Evolutionary conservation across 148 eudicot species (phyloP), one percentile per base, ranked within the genome.

Genomic region (Persicaria maculosa): DNA sequence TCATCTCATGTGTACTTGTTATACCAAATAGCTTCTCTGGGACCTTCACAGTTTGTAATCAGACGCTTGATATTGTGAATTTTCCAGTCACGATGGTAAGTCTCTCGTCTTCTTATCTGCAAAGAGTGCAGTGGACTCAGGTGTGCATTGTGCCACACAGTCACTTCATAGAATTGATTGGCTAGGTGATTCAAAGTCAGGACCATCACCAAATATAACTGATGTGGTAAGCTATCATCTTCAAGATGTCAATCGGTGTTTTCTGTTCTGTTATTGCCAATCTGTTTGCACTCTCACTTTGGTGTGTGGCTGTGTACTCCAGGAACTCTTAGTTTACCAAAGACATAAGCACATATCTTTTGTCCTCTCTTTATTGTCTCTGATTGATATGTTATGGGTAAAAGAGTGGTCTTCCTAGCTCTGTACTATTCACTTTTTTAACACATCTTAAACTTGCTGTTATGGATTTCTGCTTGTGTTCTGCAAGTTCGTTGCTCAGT

Each of bases 81-180:
- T 55, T 7, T 55, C 7, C 61, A 55, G 61, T 9, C 22, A 17
- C 6, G 61, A 55, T 77, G 91, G 93, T 25, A 89, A 87, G 77
- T 74, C 61, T 74, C 97, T 94, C 52, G 88, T 91, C 22, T 94
- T 91, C 85, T 82, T 91, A 76, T 94, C 98, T 47, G 88, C 97
- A 70, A 87, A 86, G 86, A 82, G 86, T 75, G 80, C 93, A 76
- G 87, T 94, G 47, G 90, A 94, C 78, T 83, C 97, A 50, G 95
- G 98, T 65, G 96, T 90, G 59, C 97, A 94, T 79, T 83, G 77
- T 53, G 86, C 93, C 50, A 91, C 98, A 73, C 75, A 89, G 77
- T 91, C 98, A 77, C 93, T 94, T 67, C 93, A 90, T 77, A 88
- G 86, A 83, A 87, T 91, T 71, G 89, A 91, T 74, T 94, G 98